Evolutionary conservation across 495 filamentous ascomycete genomes (phyloP).

Genomic region (Pyronema domesticum): DNA sequence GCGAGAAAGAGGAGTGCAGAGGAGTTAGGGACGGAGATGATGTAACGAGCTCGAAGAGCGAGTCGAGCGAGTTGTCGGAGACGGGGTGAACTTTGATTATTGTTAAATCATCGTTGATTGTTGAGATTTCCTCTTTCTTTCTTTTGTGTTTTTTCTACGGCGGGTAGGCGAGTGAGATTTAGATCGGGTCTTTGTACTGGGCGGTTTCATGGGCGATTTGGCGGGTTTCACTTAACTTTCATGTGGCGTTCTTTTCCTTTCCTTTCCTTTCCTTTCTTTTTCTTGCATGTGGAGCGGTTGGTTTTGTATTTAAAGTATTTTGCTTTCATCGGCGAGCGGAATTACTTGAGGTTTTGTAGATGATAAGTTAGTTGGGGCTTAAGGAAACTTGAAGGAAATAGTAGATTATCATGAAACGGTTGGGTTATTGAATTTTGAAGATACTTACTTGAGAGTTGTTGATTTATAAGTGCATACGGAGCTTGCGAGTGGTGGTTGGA

Average conservation of each 20-base stretch:
- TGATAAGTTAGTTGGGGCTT: too few species aligned
- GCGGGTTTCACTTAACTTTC: background rate
- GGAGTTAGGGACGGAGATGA: constrained; percentile 26
- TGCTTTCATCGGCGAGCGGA: too few species aligned
- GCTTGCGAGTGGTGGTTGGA: too few species aligned
- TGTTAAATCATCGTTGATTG: background rate
- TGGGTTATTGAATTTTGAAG: too few species aligned
- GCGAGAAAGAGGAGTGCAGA: constrained; percentile 11
- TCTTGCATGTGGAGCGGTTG: background rate
- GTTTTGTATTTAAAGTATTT: too few species aligned
- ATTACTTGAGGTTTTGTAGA: too few species aligned
- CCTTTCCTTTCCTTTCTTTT: background rate
- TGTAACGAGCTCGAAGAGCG: constrained; percentile 10
- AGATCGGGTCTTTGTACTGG: background rate
- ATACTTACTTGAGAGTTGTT: too few species aligned
- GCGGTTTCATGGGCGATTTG: background rate
- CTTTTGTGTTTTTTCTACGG: background rate
- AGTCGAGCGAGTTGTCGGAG: background rate
- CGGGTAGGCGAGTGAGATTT: background rate
- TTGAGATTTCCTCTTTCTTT: background rate
- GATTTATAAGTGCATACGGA: too few species aligned
- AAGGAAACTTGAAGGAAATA: too few species aligned
- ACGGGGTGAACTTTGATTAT: too few species aligned
- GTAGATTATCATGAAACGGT: too few species aligned
- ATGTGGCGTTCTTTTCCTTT: background rate